A percentile compares a stretch with the other conserved stretches of the same genome.
phyloP scores from a whole-genome alignment of 1,139 yeast genomes.

The Debaryomyces sp. region DNA sequence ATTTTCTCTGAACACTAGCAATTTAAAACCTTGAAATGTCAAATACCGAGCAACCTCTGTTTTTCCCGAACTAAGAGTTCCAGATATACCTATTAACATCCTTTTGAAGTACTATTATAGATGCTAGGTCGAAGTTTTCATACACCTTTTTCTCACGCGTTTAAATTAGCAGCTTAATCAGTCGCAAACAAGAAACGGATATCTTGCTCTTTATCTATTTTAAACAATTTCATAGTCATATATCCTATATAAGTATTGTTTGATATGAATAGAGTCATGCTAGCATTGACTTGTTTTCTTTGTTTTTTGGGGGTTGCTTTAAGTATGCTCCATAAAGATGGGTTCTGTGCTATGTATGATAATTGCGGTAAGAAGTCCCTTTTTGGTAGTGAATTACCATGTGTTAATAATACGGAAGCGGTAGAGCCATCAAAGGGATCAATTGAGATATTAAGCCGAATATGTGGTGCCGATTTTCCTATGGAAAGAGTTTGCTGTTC shows the following conservation, averaged over 20 bases:
- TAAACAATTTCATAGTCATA: background rate
- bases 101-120: background rate
- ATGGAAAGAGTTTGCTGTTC: slow-evolving; percentile 43
- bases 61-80: slow-evolving; percentile 71
- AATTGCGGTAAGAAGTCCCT: slow-evolving; percentile 79
- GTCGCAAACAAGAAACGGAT: background rate
- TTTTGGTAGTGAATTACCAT: slow-evolving; percentile 81
- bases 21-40: slow-evolving; percentile 57
- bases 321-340: slow-evolving; percentile 27
- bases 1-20: slow-evolving; percentile 21
- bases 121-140: background rate
- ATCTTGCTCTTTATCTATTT: background rate
- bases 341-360: slow-evolving; percentile 61
- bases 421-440: slow-evolving; percentile 47
- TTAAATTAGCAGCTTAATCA: slow-evolving; percentile 1
- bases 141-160: slow-evolving; percentile 4
- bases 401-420: slow-evolving; percentile 61
- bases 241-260: background rate
- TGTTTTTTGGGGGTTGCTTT: background rate
- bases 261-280: background rate
- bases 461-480: slow-evolving; percentile 75
- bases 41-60: slow-evolving; percentile 65
- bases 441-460: slow-evolving; percentile 46
- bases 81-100: slow-evolving; percentile 81
- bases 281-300: background rate